These are phyloP conservation scores for Brettanomyces naardenensis DNA, from an alignment of 805 yeast genomes.

Conservation along the genomic window DNA sequence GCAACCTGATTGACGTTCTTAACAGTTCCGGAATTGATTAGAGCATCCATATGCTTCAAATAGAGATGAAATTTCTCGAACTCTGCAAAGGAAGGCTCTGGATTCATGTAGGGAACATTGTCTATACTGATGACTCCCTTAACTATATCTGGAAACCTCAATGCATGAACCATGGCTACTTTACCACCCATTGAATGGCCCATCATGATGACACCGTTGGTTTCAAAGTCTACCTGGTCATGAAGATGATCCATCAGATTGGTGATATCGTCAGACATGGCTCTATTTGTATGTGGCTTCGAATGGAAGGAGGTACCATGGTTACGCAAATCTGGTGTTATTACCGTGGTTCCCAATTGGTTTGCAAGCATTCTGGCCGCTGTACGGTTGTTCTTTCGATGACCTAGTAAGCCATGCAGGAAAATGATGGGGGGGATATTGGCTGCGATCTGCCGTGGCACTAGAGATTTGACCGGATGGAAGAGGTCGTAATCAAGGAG, in stretches of 20 bases:
- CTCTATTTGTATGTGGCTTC: constrained; percentile 60
- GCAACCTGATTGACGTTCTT: constrained; percentile 42
- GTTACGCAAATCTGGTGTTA: constrained; percentile 72
- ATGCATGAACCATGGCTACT: constrained; percentile 76
- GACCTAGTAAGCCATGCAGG: constrained; percentile 86
- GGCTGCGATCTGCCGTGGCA: not conserved
- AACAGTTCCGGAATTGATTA: constrained; percentile 17
- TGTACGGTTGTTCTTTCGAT: constrained; percentile 66
- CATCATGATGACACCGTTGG: constrained; percentile 40
- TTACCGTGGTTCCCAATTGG: constrained; percentile 44
- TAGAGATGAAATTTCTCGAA: constrained; percentile 24
- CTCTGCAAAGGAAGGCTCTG: constrained; percentile 18
- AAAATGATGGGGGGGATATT: constrained; percentile 55
- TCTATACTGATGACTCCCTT: constrained; percentile 61
- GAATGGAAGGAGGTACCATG: constrained; percentile 84
- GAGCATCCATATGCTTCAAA: constrained; percentile 10
- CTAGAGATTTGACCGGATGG: no score
- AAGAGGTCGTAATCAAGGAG: constrained; percentile 7
- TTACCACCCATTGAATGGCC: constrained; percentile 96
- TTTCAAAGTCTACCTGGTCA: constrained; percentile 4
- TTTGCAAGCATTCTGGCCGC: constrained; percentile 51
- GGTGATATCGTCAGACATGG: constrained; percentile 78
- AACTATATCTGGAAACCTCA: constrained; percentile 55
- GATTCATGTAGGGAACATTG: constrained; percentile 71
- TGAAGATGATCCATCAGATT: constrained; percentile 30